phyloP scores from a whole-genome alignment of 768 basidiomycete genomes.

The Chalciporus piperatus region DNA sequence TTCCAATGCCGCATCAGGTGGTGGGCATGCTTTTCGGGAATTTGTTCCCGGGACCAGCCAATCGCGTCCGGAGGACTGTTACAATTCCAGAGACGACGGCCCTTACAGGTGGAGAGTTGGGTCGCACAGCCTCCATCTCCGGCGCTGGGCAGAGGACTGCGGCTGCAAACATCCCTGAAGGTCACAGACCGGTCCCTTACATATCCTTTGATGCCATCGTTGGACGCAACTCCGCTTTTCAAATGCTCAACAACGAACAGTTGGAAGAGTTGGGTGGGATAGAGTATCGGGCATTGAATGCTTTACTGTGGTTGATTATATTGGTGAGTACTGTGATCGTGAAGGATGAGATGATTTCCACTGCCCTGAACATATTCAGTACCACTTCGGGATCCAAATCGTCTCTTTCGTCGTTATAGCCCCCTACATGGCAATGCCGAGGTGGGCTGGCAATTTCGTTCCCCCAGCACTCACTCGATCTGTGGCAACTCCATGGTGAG shows the following conservation, averaged over 20 bases:
- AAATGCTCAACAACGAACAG: conserved; percentile 71
- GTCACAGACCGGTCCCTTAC: conserved; percentile 66
- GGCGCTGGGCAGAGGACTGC: conserved; percentile 3
- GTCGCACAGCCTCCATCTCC: conserved; percentile 22
- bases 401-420: conserved; percentile 70
- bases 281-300: conserved; percentile 83
- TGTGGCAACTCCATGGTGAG: conserved; percentile 65
- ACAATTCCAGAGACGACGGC: conserved; percentile 76
- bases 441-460: conserved; percentile 60
- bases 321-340: conserved; percentile 45
- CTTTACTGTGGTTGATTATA: conserved; percentile 78
- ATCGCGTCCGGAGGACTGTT: conserved; percentile 60
- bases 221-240: conserved; percentile 78
- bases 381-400: conserved; percentile 71
- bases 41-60: conserved; percentile 63
- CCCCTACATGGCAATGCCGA: conserved; percentile 66
- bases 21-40: conserved; percentile 46
- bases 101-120: conserved; percentile 34
- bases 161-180: conserved; percentile 28
- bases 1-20: conserved; percentile 66
- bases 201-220: conserved; percentile 83
- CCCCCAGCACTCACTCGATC: conserved; percentile 55
- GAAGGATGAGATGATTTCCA: background rate
- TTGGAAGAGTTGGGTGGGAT: conserved; percentile 91
- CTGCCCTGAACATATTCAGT: conserved; percentile 44